Conservation (phyloP, 495 filamentous ascomycete genomes). For the Talaromyces ruber region DNA sequence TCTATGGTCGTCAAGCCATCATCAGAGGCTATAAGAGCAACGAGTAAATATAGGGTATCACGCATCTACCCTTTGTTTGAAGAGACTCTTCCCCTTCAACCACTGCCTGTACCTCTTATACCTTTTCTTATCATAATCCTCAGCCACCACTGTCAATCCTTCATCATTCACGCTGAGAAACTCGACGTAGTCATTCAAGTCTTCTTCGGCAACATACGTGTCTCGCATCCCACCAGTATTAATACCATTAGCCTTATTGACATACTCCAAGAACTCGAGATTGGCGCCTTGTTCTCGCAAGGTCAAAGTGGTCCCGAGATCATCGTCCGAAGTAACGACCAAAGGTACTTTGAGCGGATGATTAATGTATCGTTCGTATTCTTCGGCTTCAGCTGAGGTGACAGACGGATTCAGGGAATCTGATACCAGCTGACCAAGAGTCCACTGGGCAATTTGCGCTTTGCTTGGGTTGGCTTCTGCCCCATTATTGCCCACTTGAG, state of each 20-base stretch:
- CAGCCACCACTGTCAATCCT: conserved; percentile 75
- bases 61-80: conserved; percentile 76
- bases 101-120: conserved; percentile 95
- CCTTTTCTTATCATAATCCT: conserved; percentile 79
- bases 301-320: conserved; percentile 30
- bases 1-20: not conserved
- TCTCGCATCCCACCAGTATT: conserved; percentile 17
- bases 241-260: conserved; percentile 36
- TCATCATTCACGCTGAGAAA: conserved; percentile 71
- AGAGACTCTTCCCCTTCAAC: conserved; percentile 85
- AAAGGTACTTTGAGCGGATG: conserved; percentile 87
- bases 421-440: conserved; percentile 72
- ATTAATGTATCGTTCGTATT: conserved; percentile 84
- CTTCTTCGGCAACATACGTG: conserved; percentile 45
- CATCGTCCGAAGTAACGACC: conserved; percentile 65
- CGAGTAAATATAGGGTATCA: conserved; percentile 11
- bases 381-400: conserved; percentile 61
- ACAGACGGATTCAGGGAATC: conserved; percentile 77
- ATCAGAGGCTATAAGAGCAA: not conserved
- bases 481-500: conserved; percentile 5
- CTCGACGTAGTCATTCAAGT: conserved; percentile 64
- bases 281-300: conserved; percentile 36
- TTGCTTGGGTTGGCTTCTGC: conserved; percentile 37
- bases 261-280: conserved; percentile 67
- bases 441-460: conserved; percentile 69